Conservation (phyloP, 805 yeast species). For the Candida stauntonica region DNA sequence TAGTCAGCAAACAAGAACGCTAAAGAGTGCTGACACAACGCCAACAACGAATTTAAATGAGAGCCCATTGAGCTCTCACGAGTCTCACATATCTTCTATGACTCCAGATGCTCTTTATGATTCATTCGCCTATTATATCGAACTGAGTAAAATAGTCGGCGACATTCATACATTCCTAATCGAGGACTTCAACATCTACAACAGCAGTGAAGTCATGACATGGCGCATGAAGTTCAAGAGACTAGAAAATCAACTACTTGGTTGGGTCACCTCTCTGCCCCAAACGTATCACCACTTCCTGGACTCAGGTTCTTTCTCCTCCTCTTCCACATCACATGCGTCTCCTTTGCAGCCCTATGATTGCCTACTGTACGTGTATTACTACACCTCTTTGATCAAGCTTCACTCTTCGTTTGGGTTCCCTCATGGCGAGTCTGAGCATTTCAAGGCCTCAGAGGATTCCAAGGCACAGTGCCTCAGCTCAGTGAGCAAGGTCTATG, state of each 20-base stretch:
- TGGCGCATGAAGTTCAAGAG: conserved; percentile 20
- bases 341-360: conserved; percentile 15
- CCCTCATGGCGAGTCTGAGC: conserved; percentile 24
- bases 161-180: conserved; percentile 22
- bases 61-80: conserved; percentile 4
- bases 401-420: conserved; percentile 23
- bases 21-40: conserved; percentile 7
- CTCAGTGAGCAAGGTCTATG: conserved; percentile 18
- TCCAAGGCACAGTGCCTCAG: conserved; percentile 23
- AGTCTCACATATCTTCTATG: background rate
- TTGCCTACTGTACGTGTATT: conserved; percentile 19
- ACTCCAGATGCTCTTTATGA: conserved; percentile 16
- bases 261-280: conserved; percentile 22
- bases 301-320: conserved; percentile 2
- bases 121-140: conserved; percentile 22
- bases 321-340: background rate
- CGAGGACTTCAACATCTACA: conserved; percentile 21
- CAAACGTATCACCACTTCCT: conserved; percentile 8
- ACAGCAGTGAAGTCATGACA: conserved; percentile 13
- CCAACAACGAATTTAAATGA: conserved; percentile 6
- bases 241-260: conserved; percentile 17
- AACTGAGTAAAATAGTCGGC: conserved; percentile 21
- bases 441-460: conserved; percentile 20
- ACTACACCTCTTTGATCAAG: conserved; percentile 21
- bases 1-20: conserved; percentile 7